Evolutionary conservation across 208 protist genomes (phyloP).

Genomic region (Leishmania major): DNA sequence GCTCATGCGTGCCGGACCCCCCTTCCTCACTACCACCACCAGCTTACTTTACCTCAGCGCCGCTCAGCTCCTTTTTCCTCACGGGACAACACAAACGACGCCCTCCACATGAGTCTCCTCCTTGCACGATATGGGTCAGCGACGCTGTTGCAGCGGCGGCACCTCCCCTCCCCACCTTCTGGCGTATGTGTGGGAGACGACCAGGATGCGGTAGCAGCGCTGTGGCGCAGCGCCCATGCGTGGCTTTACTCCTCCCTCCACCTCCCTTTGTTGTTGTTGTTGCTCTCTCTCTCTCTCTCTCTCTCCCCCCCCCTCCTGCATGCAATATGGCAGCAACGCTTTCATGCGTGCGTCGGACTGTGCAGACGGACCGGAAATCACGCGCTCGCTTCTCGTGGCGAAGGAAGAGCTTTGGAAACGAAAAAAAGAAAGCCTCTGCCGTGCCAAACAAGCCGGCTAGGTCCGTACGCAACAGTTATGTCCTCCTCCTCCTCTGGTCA

Average conservation of each 20-base stretch:
- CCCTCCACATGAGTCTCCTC: neutral
- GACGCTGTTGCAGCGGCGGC: neutral
- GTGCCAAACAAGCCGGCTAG: neutral
- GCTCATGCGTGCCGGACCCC: neutral
- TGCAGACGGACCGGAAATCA: neutral
- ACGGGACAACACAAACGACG: neutral
- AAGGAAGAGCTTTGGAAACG: neutral
- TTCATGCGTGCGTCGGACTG: neutral
- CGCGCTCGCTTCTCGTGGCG: neutral
- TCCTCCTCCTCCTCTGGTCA: constrained; percentile 1
- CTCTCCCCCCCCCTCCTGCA: neutral
- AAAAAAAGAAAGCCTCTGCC: neutral
- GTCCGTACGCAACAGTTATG: neutral
- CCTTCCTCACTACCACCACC: neutral
- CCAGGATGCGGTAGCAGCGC: neutral
- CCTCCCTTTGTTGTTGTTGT: neutral
- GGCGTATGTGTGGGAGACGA: no score
- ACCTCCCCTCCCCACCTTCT: no score
- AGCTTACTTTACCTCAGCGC: neutral
- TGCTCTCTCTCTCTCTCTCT: neutral
- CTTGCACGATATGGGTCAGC: neutral
- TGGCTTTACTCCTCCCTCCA: neutral
- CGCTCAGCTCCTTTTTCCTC: neutral
- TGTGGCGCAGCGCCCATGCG: neutral
- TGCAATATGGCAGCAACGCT: no score